Evolutionary conservation across 495 filamentous ascomycete genomes (phyloP).

Genomic region (Tuber microsphaerosporum): DNA sequence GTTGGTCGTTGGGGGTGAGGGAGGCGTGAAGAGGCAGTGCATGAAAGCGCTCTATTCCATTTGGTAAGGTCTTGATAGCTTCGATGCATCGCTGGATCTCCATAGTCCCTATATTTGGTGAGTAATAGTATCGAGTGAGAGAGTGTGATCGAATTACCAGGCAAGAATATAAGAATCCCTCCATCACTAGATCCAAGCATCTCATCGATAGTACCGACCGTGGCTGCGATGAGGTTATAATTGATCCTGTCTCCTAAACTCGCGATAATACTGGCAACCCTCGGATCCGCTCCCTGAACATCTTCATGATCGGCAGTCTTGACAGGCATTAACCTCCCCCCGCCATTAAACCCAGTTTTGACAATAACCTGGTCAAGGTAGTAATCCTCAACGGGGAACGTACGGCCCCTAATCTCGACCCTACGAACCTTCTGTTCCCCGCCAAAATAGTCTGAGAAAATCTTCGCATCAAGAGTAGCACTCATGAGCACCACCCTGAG

Average conservation of each 20-base stretch:
- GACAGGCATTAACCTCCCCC: constrained; percentile 18
- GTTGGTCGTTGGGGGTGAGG: constrained; percentile 76
- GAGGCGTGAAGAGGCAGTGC: constrained; percentile 88
- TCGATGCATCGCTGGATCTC: constrained; percentile 81
- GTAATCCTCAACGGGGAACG: constrained; percentile 80
- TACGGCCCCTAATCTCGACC: constrained; percentile 82
- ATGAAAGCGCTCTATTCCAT: constrained; percentile 50
- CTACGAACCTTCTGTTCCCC: constrained; percentile 59
- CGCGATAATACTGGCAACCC: constrained; percentile 60
- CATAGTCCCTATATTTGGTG: constrained; percentile 47
- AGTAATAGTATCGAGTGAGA: constrained; percentile 22
- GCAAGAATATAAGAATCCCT: constrained; percentile 89
- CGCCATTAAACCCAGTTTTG: constrained; percentile 64
- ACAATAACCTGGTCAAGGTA: constrained; percentile 74
- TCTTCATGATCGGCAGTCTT: constrained; percentile 43
- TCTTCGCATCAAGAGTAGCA: constrained; percentile 82
- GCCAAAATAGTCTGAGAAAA: constrained; percentile 80
- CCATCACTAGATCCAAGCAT: constrained; percentile 63
- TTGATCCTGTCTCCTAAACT: constrained; percentile 81
- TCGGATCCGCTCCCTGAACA: constrained; percentile 42
- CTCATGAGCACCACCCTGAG: constrained; percentile 96
- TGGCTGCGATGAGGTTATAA: constrained; percentile 76
- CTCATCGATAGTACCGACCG: constrained; percentile 70
- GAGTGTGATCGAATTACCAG: constrained; percentile 49
- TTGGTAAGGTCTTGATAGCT: constrained; percentile 59